Base-by-base conservation (phyloP, 805 yeast genomes). In the Sporopachydermia quercuum region DNA sequence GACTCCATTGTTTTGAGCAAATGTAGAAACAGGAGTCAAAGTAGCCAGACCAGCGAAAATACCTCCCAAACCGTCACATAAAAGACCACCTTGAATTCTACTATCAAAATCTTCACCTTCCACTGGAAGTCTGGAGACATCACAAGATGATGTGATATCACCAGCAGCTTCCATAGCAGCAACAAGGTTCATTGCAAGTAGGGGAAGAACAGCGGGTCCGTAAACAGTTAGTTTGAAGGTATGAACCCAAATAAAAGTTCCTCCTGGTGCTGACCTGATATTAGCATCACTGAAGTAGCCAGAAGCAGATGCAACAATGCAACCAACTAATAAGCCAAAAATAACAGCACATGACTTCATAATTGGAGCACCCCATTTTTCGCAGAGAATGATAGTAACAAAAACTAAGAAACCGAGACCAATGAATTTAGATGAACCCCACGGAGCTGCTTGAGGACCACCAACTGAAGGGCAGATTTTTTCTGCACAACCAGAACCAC, bases 161-260 rank as follows among this genome's bases (percentile, higher is more conserved):
- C 69, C 69, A 40, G 62, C 63, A 44, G 67, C 63, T 52, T 64
- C 69, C 69, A 64, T 64, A 62, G 64, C 61, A 48, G 62, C 54
- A 35, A 58, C 62, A 18, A 64, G 52, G 44, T 56, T 62, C n/a
- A 63, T 65, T 11, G 69, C 69, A 46, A 64, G 49, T 41, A 61
- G 62, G 16, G 69, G 69, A 42, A 64, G 46, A 3, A 64, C 61
- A 3, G 55, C 52, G 4, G 69, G 68, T 2, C 57, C 69, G 42
- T 64, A 62, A 5, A 64, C 64, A 43, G 52, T 49, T 46, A 64
- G 55, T 27, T 56, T 23, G 30, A 8, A 23, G n/a, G 30, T 23
- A n/a, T 23, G 30, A 8, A 23, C 30, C 30, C 30, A 23, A 56
- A 52, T 63, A 64, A 4, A 68, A 63, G 42, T 64, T 62, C 14